Evolutionary conservation across 495 filamentous ascomycete genomes (phyloP).

Genomic region (Penicillium salamii): DNA sequence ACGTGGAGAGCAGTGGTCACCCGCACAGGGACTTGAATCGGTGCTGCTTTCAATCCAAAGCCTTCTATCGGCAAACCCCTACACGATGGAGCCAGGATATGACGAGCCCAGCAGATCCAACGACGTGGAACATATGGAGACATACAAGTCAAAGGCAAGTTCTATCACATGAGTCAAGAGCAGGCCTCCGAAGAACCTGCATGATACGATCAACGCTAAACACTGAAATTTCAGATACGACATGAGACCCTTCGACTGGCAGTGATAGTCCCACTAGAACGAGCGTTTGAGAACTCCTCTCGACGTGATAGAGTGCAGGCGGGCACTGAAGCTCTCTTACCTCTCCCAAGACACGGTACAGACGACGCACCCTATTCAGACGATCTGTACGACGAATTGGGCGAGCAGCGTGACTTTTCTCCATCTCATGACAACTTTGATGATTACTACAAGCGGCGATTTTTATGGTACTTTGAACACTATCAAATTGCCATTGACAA

Average conservation of each 20-base stretch:
- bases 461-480: conserved; percentile 92
- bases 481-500: conserved; percentile 71
- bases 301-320: not conserved
- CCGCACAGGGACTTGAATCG: conserved; percentile 92
- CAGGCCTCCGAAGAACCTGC: not conserved
- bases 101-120: conserved; percentile 63
- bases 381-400: too few relatives aligned
- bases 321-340: too few relatives aligned
- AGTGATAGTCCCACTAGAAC: conserved; percentile 81
- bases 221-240: conserved; percentile 58
- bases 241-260: conserved; percentile 89
- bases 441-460: conserved; percentile 86
- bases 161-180: not conserved
- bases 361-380: too few relatives aligned
- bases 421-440: too few relatives aligned
- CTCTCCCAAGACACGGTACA: too few relatives aligned
- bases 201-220: not conserved
- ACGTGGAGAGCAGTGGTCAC: conserved; percentile 89
- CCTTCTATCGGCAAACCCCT: conserved; percentile 89
- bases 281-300: conserved; percentile 60
- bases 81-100: conserved; percentile 94
- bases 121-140: conserved; percentile 72
- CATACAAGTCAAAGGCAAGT: conserved; percentile 82
- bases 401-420: too few relatives aligned
- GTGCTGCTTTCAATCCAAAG: conserved; percentile 95